A percentile compares a stretch with the other conserved stretches of the same genome.
phyloP scores from a whole-genome alignment of 257 asterid genomes.

The Solanum raphanifolium region DNA sequence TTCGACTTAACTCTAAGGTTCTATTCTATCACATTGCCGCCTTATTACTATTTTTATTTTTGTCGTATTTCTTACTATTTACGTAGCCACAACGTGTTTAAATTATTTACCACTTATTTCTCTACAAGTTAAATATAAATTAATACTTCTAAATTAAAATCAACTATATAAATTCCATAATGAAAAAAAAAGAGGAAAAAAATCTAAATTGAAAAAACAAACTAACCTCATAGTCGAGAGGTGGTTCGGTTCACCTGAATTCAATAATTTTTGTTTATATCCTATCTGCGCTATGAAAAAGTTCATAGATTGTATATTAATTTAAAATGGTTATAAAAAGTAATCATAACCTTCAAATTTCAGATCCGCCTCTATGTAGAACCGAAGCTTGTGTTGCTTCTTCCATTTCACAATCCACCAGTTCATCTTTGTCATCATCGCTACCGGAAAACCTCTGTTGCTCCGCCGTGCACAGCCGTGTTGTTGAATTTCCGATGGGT shows the following conservation, averaged over 20 bases:
- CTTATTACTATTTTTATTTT: background rate
- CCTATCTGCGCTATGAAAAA: background rate
- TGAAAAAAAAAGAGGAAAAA: background rate
- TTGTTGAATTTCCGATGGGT: background rate
- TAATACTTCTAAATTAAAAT: background rate
- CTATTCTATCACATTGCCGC: background rate
- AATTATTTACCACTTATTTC: background rate
- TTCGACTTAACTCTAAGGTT: background rate
- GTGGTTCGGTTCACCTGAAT: background rate
- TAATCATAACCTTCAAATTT: background rate
- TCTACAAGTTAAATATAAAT: background rate
- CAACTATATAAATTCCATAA: background rate
- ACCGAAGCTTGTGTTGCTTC: background rate
- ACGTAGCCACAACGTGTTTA: background rate
- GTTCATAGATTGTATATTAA: background rate
- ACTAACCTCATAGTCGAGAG: background rate
- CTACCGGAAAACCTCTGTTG: background rate
- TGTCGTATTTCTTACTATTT: background rate
- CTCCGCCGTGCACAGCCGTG: background rate
- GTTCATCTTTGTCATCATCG: background rate
- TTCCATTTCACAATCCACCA: background rate
- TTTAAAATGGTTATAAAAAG: too few relatives aligned
- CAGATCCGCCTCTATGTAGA: accelerated
- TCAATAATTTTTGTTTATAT: background rate
- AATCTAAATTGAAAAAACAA: background rate